These are phyloP conservation scores for Lactarius hatsudake DNA, from an alignment of 768 basidiomycete genomes.

Conservation along the genomic window DNA sequence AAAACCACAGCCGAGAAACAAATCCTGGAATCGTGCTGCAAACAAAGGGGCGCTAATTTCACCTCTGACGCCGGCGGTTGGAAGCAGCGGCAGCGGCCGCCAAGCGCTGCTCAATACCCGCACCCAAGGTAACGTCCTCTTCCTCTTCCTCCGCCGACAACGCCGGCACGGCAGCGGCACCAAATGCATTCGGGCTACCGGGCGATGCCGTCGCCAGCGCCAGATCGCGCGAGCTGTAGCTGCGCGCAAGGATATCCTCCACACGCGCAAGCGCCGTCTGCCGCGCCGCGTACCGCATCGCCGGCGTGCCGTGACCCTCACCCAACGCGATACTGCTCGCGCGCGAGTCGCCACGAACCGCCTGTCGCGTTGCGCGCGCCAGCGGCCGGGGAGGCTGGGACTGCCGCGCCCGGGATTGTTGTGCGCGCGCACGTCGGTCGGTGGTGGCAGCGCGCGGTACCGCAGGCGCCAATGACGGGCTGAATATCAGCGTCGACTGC, in stretches of 20 bases:
- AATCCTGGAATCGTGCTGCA: too few relatives aligned
- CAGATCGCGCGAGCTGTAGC: conserved; percentile 31
- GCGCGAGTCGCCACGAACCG: conserved; percentile 13
- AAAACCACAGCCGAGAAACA: too few relatives aligned
- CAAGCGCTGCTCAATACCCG: conserved; percentile 28
- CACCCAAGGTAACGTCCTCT: conserved; percentile 15
- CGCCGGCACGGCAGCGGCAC: conserved; percentile 4
- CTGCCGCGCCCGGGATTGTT: too few relatives aligned
- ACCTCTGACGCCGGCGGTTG: neutral
- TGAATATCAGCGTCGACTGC: conserved; percentile 55
- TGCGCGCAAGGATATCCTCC: conserved; percentile 32
- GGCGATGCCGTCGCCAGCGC: neutral
- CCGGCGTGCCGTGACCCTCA: conserved; percentile 27
- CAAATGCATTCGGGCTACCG: conserved; percentile 29
- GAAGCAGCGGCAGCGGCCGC: neutral
- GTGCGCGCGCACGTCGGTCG: neutral
- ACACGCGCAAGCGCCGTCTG: conserved; percentile 32
- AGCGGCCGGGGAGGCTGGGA: neutral
- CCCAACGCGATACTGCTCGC: conserved; percentile 16
- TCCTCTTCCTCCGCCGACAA: conserved; percentile 7
- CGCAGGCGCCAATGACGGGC: conserved; percentile 4
- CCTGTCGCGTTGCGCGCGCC: neutral
- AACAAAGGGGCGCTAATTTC: neutral
- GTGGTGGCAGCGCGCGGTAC: neutral
- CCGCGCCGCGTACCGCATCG: conserved; percentile 32